Evolutionary conservation across 345 rosid species (phyloP).

Genomic region (Reutealis trisperma): DNA sequence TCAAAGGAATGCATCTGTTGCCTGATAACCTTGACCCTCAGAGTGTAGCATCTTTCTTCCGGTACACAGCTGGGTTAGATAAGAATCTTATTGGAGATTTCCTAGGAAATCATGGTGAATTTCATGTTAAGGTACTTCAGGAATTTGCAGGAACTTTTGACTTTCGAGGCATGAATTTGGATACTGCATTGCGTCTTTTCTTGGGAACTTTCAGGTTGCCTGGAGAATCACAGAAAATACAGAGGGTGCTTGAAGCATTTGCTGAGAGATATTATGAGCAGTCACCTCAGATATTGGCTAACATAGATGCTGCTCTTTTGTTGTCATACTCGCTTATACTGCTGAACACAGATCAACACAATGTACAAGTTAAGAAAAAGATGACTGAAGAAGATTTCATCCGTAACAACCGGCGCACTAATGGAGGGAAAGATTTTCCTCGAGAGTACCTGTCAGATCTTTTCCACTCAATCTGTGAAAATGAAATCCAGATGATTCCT

Average conservation of each 20-base stretch:
- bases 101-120: slow-evolving; percentile 74
- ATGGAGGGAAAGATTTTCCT: slow-evolving; percentile 76
- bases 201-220: slow-evolving; percentile 76
- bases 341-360: slow-evolving; percentile 81
- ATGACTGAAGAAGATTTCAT: slow-evolving; percentile 81
- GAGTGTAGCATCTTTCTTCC: slow-evolving; percentile 69
- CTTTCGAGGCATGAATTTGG: slow-evolving; percentile 66
- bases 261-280: slow-evolving; percentile 83
- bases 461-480: slow-evolving; percentile 62
- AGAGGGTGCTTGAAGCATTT: slow-evolving; percentile 81
- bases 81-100: slow-evolving; percentile 71
- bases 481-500: slow-evolving; percentile 71
- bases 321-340: slow-evolving; percentile 73
- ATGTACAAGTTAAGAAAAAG: slow-evolving; percentile 71
- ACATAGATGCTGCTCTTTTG: slow-evolving; percentile 68
- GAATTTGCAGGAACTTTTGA: slow-evolving; percentile 71
- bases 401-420: slow-evolving; percentile 64
- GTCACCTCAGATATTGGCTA: slow-evolving; percentile 53
- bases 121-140: slow-evolving; percentile 70
- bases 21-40: slow-evolving; percentile 68
- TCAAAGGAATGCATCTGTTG: slow-evolving; percentile 62
- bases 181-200: slow-evolving; percentile 69
- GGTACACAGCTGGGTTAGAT: slow-evolving; percentile 71
- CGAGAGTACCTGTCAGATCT: slow-evolving; percentile 66
- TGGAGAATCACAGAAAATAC: slow-evolving; percentile 83